phyloP scores from a whole-genome alignment of 2,329 filamentous ascomycete genomes.

The Cercospora janseana region DNA sequence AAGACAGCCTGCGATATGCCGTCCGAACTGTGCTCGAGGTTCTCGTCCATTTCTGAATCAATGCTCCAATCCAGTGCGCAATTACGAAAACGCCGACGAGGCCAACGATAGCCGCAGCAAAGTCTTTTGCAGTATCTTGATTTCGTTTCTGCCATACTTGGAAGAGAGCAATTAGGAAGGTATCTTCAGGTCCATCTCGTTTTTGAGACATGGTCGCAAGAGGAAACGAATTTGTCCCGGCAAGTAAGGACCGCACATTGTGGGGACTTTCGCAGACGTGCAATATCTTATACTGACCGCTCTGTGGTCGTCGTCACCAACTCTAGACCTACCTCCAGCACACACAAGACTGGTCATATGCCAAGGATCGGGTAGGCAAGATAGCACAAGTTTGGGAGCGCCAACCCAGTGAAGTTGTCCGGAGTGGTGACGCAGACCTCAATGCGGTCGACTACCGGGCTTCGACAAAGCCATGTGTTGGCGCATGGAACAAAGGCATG shows the following conservation, averaged over 20 bases:
- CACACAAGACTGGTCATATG: background rate
- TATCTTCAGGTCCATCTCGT: slow-evolving; percentile 11
- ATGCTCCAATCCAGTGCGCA: slow-evolving; percentile 17
- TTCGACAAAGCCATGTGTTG: slow-evolving; percentile 2
- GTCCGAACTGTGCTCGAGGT: slow-evolving; percentile 7
- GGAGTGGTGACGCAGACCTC: slow-evolving; percentile 3
- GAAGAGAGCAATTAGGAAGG: slow-evolving; percentile 16
- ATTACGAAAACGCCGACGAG: slow-evolving; percentile 21
- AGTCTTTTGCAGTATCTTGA: slow-evolving; percentile 24
- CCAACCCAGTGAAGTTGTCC: background rate
- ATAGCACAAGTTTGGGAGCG: background rate
- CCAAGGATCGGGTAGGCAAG: slow-evolving; percentile 9
- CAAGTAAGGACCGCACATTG: background rate
- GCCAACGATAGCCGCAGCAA: slow-evolving; percentile 17
- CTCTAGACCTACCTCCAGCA: background rate
- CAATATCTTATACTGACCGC: slow-evolving; percentile 5
- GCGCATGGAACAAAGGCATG: slow-evolving; percentile 3
- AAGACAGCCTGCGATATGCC: slow-evolving; percentile 2
- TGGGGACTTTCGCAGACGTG: background rate
- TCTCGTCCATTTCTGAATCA: slow-evolving; percentile 5
- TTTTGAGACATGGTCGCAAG: slow-evolving; percentile 17
- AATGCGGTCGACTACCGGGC: slow-evolving; percentile 1
- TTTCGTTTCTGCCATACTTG: slow-evolving; percentile 21
- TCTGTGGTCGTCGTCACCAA: background rate
- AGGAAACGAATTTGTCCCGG: background rate